Evolutionary conservation across 164 flowering plant species (phyloP), one percentile per base, ranked within the genome.

Genomic region (Pachysandra terminalis): DNA sequence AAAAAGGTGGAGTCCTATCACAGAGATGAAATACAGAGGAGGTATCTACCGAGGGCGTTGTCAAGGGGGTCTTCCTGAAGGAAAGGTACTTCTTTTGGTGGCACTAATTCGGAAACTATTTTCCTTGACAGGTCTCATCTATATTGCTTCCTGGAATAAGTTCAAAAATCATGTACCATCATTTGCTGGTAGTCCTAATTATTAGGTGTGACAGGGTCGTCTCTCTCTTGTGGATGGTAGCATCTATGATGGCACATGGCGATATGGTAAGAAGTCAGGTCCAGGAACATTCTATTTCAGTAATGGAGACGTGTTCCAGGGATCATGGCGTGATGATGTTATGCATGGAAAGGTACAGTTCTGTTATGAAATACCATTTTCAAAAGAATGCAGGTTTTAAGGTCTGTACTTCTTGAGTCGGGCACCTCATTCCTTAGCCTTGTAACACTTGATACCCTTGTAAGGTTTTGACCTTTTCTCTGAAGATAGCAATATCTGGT

Each of bases 31-130:
- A 64, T 91, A 91, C 77, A 78, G 87, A 69, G 96, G 96, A 74
- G 96, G 97, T 65, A 62, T 77, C 41, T 91, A 87, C 73, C 75
- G 28, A 74, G 97, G 98, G 19, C 89, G 86, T 37, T 82, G 89
- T 78, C 89, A 91, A 80, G 98, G 97, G 63, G 98, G 98, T 61
- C 96, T 95, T 78, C 98, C 97, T 49, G 97, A 95, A 86, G 97
- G 98, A 68, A 91, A 89, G 92, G 98, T 95, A 80, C 51, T 68
- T 45, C n/a, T n/a, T 32, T 22, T 16, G 19, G 9, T 54, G 26
- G 27, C 49, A 26, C 9, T 19, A 19, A 3, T 45, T 15, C 49
- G 41, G 24, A 32, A 49, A n/a, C 64, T 0, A 3, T 32, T 32
- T 32, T 32, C 37, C 37, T 32, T 32, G 37, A 3, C 37, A 32